Conservation (phyloP, 345 rosid genomes). For the Rhizophora mangle region DNA sequence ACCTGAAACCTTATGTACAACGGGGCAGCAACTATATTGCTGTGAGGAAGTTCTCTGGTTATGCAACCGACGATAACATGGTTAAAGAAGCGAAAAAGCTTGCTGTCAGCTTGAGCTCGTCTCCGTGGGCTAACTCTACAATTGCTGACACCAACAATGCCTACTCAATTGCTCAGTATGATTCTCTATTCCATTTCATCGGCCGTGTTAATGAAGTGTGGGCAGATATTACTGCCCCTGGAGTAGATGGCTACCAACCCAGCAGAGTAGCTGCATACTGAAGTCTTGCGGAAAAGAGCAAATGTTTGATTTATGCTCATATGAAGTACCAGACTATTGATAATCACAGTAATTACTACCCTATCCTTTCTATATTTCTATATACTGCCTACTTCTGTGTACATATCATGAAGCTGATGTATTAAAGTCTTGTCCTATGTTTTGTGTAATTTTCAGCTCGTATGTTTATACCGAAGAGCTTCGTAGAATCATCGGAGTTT, state of each 20-base stretch:
- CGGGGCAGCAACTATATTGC: conserved; percentile 53
- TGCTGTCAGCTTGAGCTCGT: conserved; percentile 49
- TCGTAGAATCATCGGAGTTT: too few species aligned
- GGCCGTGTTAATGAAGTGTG: conserved; percentile 65
- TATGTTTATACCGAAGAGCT: too few species aligned
- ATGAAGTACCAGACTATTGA: neutral
- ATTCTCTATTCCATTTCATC: conserved; percentile 50
- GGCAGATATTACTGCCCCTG: conserved; percentile 47
- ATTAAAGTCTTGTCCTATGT: too few species aligned
- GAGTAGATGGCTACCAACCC: conserved; percentile 20
- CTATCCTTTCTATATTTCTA: too few species aligned
- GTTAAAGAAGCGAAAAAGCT: conserved; percentile 48
- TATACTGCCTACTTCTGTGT: too few species aligned
- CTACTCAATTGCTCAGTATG: conserved; percentile 63
- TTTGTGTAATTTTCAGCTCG: too few species aligned
- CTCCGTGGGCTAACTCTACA: conserved; percentile 51
- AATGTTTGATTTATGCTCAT: neutral
- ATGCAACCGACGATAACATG: conserved; percentile 45
- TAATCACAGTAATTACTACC: neutral
- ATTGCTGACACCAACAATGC: conserved; percentile 33
- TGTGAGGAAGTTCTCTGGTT: conserved; percentile 58
- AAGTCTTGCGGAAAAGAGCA: conserved; percentile 3
- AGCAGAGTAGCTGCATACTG: conserved; percentile 36
- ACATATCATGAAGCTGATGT: too few species aligned
- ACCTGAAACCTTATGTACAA: conserved; percentile 36